phyloP scores from a whole-genome alignment of 495 filamentous ascomycete genomes.

The Xylaria palmicola region DNA sequence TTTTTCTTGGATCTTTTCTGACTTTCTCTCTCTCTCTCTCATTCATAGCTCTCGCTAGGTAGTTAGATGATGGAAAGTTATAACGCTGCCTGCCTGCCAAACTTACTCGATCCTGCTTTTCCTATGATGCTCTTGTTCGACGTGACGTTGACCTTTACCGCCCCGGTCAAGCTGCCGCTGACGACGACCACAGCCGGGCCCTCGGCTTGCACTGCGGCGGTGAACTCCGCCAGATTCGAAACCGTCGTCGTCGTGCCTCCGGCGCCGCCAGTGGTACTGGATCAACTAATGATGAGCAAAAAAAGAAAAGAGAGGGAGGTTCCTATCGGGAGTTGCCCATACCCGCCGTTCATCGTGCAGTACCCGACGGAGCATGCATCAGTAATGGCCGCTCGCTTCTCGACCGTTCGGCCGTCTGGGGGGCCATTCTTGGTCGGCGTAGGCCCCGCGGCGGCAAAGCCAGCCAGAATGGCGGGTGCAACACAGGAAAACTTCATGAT shows the following conservation, averaged over 20 bases:
- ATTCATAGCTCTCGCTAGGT: neutral
- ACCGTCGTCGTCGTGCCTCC: slow-evolving; percentile 55
- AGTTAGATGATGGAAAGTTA: too few species aligned
- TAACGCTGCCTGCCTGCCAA: too few species aligned
- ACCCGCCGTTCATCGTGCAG: slow-evolving; percentile 31
- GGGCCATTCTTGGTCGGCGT: slow-evolving; percentile 2
- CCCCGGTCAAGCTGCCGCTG: slow-evolving; percentile 43
- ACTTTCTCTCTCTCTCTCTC: too few species aligned
- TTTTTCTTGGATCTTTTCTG: neutral
- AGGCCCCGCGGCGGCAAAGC: neutral
- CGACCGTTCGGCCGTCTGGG: neutral
- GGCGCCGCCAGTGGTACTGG: slow-evolving; percentile 53
- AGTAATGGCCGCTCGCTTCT: slow-evolving; percentile 29
- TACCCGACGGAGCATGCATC: slow-evolving; percentile 37
- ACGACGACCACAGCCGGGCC: slow-evolving; percentile 48
- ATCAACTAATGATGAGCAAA: slow-evolving; percentile 20
- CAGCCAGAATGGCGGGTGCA: slow-evolving; percentile 2
- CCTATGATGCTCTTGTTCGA: slow-evolving; percentile 56
- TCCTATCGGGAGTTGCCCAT: neutral
- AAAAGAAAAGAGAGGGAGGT: neutral
- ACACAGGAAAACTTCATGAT: slow-evolving; percentile 25
- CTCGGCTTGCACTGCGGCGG: slow-evolving; percentile 41
- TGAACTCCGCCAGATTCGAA: slow-evolving; percentile 48
- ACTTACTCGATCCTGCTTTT: slow-evolving; percentile 26
- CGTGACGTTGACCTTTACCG: slow-evolving; percentile 43